These are phyloP conservation scores for Saccharum hybrid DNA, from an alignment of 202 grass and related monocot genomes.

Conservation along the genomic window DNA sequence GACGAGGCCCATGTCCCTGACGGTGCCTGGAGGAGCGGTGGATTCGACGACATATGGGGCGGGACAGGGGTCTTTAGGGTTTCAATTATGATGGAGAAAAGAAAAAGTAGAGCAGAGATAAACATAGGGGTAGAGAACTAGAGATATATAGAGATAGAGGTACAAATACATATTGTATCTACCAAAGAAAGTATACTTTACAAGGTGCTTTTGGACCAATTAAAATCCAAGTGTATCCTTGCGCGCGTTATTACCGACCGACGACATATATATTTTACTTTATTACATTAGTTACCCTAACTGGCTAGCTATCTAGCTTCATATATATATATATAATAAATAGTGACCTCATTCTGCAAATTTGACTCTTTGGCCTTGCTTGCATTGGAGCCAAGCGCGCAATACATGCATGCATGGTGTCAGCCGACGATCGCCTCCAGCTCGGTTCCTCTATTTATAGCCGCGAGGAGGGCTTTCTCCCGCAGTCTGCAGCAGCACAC, in stretches of 20 bases:
- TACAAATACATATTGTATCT: no score
- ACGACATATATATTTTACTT: not conserved
- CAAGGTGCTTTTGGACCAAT: conserved; percentile 6
- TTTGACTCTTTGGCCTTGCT: conserved; percentile 32
- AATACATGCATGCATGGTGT: not conserved
- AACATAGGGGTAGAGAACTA: no score
- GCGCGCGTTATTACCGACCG: not conserved
- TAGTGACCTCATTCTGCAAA: conserved; percentile 2
- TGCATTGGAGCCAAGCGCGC: not conserved
- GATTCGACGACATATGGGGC: no score
- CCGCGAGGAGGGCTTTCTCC: not conserved
- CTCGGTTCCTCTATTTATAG: conserved; percentile 17
- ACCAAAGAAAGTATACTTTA: no score
- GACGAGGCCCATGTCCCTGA: no score
- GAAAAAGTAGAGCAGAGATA: no score
- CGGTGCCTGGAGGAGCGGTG: no score
- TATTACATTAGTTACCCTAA: not conserved
- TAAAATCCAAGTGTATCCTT: not conserved
- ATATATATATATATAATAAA: not conserved
- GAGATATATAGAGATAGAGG: no score
- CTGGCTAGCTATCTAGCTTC: not conserved
- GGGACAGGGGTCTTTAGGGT: no score
- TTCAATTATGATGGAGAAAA: no score
- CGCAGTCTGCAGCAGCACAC: no score
- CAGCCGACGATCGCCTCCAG: not conserved